Conservation (phyloP, 2,329 filamentous ascomycete genomes). For the Ceratocystis papillata region DNA sequence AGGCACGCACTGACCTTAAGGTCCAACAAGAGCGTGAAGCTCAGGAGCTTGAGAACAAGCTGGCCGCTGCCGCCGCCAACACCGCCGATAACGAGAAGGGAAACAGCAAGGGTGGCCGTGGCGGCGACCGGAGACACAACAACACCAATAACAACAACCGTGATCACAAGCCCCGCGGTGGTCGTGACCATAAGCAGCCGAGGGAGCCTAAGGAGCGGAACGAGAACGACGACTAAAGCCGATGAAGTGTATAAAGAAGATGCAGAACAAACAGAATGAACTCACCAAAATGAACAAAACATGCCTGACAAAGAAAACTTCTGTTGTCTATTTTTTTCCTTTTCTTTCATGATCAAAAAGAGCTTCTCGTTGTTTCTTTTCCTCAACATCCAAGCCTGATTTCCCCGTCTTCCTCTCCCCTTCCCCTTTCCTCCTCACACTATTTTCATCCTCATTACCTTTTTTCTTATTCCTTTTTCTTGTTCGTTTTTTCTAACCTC, state of each 20-base stretch:
- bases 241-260: slow-evolving; percentile 2
- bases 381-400: not conserved
- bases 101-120: slow-evolving; percentile 29
- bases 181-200: slow-evolving; percentile 29
- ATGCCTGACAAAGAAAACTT: slow-evolving; percentile 14
- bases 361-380: slow-evolving; percentile 1
- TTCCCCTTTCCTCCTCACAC: not conserved
- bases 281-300: slow-evolving; percentile 11
- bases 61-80: slow-evolving; percentile 37
- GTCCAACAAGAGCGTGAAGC: slow-evolving; percentile 66
- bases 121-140: slow-evolving; percentile 30
- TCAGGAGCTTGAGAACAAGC: slow-evolving; percentile 59
- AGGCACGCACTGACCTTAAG: slow-evolving; percentile 70
- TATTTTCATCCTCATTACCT: not conserved
- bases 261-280: slow-evolving; percentile 17
- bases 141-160: slow-evolving; percentile 27
- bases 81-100: slow-evolving; percentile 28
- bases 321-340: slow-evolving; percentile 3
- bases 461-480: not conserved
- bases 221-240: slow-evolving; percentile 46
- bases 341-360: slow-evolving; percentile 8
- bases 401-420: not conserved
- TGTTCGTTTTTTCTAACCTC: not conserved
- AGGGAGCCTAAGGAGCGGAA: slow-evolving; percentile 41
- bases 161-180: slow-evolving; percentile 31